phyloP scores from a whole-genome alignment of 225 moss, liverwort and hornwort species.

The Pleurozium schreberi region DNA sequence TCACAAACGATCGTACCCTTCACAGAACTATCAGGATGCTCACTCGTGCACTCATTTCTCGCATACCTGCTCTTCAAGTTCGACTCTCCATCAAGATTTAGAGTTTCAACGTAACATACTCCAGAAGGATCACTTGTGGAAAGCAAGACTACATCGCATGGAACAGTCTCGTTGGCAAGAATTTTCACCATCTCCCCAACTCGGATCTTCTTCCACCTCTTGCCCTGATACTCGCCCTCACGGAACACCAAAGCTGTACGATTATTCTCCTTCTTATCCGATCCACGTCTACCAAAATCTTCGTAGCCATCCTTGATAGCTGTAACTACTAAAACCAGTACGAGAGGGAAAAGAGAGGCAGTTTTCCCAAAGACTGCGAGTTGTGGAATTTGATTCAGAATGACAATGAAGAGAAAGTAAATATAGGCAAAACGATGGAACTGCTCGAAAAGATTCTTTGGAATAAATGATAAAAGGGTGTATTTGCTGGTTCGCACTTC shows the following conservation, averaged over 20 bases:
- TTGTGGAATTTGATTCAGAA: constrained; percentile 80
- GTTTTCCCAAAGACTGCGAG: constrained; percentile 75
- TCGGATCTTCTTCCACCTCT: constrained; percentile 68
- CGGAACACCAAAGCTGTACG: constrained; percentile 46
- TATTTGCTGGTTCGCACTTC: constrained; percentile 77
- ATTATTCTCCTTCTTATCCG: constrained; percentile 73
- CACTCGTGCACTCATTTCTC: constrained; percentile 32
- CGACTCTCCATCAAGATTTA: constrained; percentile 91
- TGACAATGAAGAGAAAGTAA: constrained; percentile 72
- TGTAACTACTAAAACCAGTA: constrained; percentile 67
- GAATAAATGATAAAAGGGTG: constrained; percentile 58
- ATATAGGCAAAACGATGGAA: constrained; percentile 83
- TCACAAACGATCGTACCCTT: constrained; percentile 64
- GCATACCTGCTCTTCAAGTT: constrained; percentile 94
- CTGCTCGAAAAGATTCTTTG: constrained; percentile 81
- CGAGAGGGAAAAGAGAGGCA: constrained; percentile 71
- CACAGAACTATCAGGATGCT: constrained; percentile 27
- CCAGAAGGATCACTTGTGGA: constrained; percentile 64
- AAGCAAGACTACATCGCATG: constrained; percentile 70
- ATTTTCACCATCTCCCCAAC: constrained; percentile 82
- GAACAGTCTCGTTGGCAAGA: constrained; percentile 64
- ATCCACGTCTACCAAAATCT: constrained; percentile 70
- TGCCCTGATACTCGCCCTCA: constrained; percentile 38
- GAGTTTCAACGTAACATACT: constrained; percentile 67
- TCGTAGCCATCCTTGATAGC: constrained; percentile 89